These are phyloP conservation scores for Metarhizium robertsii DNA, from an alignment of 2,329 filamentous ascomycete genomes.

Conservation along the genomic window DNA sequence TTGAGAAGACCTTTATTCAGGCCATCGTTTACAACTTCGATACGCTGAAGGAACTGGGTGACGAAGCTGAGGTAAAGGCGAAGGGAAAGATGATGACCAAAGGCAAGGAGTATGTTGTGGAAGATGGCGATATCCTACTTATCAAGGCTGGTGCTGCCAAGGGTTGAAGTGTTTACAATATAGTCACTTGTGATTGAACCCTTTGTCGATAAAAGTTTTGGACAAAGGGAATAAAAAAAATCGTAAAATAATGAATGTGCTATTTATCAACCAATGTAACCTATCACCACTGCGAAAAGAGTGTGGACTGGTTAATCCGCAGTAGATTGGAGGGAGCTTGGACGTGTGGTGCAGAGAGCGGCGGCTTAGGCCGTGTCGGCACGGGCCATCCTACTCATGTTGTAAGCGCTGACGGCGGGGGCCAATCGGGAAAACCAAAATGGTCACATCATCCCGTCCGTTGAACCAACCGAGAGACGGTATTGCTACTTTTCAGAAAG, in stretches of 20 bases:
- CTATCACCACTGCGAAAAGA: background rate
- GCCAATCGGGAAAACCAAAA: too few relatives aligned
- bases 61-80: constrained; percentile 80
- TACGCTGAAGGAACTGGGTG: constrained; percentile 73
- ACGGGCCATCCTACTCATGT: too few relatives aligned
- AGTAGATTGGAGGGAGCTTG: too few relatives aligned
- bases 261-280: too few relatives aligned
- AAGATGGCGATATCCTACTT: constrained; percentile 73
- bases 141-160: constrained; percentile 87
- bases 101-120: constrained; percentile 91
- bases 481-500: background rate
- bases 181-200: background rate
- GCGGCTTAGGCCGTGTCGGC: too few relatives aligned
- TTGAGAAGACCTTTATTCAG: constrained; percentile 99
- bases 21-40: constrained; percentile 86
- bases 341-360: too few relatives aligned
- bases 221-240: constrained; percentile 1
- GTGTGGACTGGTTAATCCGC: too few relatives aligned
- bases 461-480: background rate
- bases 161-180: constrained; percentile 32
- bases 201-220: background rate
- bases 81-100: constrained; percentile 98
- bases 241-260: constrained; percentile 15
- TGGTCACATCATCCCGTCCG: too few relatives aligned
- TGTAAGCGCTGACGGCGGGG: too few relatives aligned